Evolutionary conservation across 768 basidiomycete genomes (phyloP), one percentile per base, ranked within the genome.

Genomic region (Russula virescens): DNA sequence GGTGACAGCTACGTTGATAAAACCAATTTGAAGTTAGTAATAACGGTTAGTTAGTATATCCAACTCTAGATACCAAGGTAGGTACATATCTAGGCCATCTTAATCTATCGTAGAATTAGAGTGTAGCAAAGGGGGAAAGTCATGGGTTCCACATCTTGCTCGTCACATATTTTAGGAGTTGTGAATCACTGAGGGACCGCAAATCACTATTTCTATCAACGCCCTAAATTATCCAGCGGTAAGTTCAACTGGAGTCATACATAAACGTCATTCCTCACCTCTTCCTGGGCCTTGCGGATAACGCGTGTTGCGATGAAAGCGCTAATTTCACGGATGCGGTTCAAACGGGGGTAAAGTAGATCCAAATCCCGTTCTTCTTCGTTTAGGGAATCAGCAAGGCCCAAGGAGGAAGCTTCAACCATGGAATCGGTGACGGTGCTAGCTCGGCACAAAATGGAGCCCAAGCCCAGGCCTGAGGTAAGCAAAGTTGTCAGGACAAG

Each of bases 341-440:
- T 83, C 61, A 96, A 79, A 52, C 84, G 83, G 49, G 95, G 94
- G 74, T 97, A 97, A 9, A 98, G 73, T 51, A 94, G 79, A 48
- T 83, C 88, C 46, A 75, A 69, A 3, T 76, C 78, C 46, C 75
- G 79, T 74, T 97, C 95, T 40, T 89, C 87, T 14, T 71, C 67
- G 1, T 82, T 91, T 46, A 95, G 79, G 5, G 89, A 83, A 61
- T 86, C 75, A 5, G 90, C 86, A 45, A 97, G 80, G 8, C 91
- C 91, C 31, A 91, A 79, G 4, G 93, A 88, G 14, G 89, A 82
- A 6, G 91, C 88, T 72, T 96, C 93, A 26, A 97, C 88, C 90
- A 98, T 94, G 65, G 78, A 79, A 71, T 94, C 89, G 3, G 91
- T 91, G 49, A 97, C 86, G 34, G 77, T 76, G 1, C 79, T 77